Evolutionary conservation across 352 stramenopile species (phyloP).

Genomic region (Globisporangium apiculatum): DNA sequence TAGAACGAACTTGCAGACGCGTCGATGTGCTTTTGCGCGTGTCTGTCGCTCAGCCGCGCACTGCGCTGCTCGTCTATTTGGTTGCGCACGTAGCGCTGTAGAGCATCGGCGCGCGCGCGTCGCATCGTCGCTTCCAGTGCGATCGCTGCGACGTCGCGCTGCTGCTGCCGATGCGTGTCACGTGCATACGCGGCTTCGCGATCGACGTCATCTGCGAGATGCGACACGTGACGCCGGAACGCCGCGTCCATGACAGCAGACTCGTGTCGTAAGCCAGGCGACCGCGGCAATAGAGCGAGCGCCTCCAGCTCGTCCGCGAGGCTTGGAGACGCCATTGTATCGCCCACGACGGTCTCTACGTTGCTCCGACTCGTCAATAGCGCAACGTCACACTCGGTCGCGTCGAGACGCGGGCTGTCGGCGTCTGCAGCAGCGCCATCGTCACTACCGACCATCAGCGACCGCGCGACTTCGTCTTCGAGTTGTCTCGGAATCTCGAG

Average conservation of each 20-base stretch:
- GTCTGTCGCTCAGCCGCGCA: slow-evolving; percentile 20
- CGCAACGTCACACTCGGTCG: slow-evolving; percentile 28
- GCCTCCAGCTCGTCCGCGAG: slow-evolving; percentile 49
- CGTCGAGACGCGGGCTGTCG: slow-evolving; percentile 10
- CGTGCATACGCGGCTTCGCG: slow-evolving; percentile 51
- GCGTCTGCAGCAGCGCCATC: slow-evolving; percentile 18
- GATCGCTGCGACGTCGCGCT: slow-evolving; percentile 44
- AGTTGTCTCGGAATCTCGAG: slow-evolving; percentile 49
- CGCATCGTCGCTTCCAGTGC: slow-evolving; percentile 40
- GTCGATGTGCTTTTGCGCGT: slow-evolving; percentile 25
- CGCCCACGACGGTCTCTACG: slow-evolving; percentile 27
- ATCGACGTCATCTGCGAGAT: slow-evolving; percentile 42
- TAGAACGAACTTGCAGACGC: slow-evolving; percentile 52
- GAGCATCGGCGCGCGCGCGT: slow-evolving; percentile 37
- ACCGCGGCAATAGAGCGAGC: slow-evolving; percentile 33
- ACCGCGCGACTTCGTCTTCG: slow-evolving; percentile 51
- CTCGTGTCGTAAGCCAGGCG: slow-evolving; percentile 11
- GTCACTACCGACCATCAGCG: slow-evolving; percentile 41
- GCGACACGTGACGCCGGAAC: slow-evolving; percentile 48
- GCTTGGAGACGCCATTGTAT: slow-evolving; percentile 11
- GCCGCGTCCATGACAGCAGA: slow-evolving; percentile 33
- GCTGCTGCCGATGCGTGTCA: slow-evolving; percentile 46
- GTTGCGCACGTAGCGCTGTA: slow-evolving; percentile 43
- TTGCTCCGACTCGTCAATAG: slow-evolving; percentile 39
- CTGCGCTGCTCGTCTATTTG: slow-evolving; percentile 45